phyloP scores from a whole-genome alignment of 2,329 filamentous ascomycete species.

The Hymenoscyphus salicellus region DNA sequence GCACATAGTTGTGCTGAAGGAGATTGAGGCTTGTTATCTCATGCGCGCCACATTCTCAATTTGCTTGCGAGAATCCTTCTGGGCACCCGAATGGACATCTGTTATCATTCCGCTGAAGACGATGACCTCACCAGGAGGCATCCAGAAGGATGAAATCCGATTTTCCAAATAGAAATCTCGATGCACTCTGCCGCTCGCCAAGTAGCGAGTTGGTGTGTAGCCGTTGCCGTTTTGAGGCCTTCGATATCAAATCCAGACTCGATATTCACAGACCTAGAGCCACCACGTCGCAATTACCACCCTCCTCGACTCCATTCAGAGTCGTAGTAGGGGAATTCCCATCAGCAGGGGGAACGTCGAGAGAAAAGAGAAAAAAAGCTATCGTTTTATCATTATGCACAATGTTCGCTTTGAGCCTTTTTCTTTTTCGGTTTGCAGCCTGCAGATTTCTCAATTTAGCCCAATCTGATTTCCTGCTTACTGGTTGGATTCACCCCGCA shows the following conservation, averaged over 20 bases:
- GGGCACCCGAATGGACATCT: not conserved
- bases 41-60: not conserved
- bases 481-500: conserved; percentile 8
- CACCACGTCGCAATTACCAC: not conserved
- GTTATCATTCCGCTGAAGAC: not conserved
- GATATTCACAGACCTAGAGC: not conserved
- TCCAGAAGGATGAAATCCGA: not conserved
- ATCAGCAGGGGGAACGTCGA: not conserved
- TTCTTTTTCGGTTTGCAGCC: not conserved
- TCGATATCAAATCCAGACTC: not conserved
- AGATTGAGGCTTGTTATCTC: not conserved
- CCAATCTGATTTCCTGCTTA: not conserved
- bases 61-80: not conserved
- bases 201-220: not conserved
- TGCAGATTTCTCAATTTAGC: not conserved
- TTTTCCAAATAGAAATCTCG: not conserved
- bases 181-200: not conserved
- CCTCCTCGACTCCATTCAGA: not conserved
- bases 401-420: conserved; percentile 13
- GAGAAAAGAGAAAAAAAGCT: not conserved
- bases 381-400: conserved; percentile 5
- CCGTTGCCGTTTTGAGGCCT: not conserved
- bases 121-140: not conserved
- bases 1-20: not conserved
- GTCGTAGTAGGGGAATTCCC: not conserved